These are phyloP conservation scores for Glaciozyma martinii DNA, from an alignment of 768 basidiomycete genomes.

Conservation along the genomic window DNA sequence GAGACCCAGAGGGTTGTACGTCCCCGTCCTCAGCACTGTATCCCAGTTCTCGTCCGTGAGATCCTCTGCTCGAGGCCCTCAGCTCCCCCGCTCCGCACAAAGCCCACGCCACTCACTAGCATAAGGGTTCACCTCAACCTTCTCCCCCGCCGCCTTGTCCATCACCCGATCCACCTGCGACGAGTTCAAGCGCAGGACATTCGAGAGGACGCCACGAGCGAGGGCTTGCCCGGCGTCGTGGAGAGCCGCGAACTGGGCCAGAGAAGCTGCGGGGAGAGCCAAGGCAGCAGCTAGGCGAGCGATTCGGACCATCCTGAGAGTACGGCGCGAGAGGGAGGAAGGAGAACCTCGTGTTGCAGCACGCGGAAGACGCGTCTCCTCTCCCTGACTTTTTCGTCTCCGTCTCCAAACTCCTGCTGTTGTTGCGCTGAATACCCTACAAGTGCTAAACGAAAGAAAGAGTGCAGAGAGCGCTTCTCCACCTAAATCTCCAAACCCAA, in stretches of 20 bases:
- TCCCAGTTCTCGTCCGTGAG: conserved; percentile 23
- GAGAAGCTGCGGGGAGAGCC: conserved; percentile 4
- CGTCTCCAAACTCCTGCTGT: too few relatives aligned
- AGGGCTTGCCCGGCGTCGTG: neutral
- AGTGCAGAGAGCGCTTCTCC: too few relatives aligned
- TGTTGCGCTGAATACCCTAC: too few relatives aligned
- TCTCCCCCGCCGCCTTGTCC: neutral
- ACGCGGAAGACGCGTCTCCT: too few relatives aligned
- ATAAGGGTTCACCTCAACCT: conserved; percentile 7
- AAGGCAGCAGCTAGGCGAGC: neutral
- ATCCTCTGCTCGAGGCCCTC: conserved; percentile 9
- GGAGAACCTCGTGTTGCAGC: too few relatives aligned
- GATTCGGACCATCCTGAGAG: conserved; percentile 12
- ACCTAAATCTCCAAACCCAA: too few relatives aligned
- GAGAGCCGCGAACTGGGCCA: neutral
- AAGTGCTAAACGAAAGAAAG: too few relatives aligned
- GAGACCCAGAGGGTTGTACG: conserved; percentile 10
- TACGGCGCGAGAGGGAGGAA: neutral
- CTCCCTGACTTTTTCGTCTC: too few relatives aligned
- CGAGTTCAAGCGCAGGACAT: conserved; percentile 25
- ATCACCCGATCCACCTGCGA: conserved; percentile 17
- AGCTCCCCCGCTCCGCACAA: neutral
- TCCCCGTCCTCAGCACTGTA: conserved; percentile 11
- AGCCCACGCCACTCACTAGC: conserved; percentile 7
- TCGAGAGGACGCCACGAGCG: neutral